Evolutionary conservation across 2,329 filamentous ascomycete species (phyloP), one percentile per base, ranked within the genome.

Genomic region (Paraphaeosphaeria sporulosa): DNA sequence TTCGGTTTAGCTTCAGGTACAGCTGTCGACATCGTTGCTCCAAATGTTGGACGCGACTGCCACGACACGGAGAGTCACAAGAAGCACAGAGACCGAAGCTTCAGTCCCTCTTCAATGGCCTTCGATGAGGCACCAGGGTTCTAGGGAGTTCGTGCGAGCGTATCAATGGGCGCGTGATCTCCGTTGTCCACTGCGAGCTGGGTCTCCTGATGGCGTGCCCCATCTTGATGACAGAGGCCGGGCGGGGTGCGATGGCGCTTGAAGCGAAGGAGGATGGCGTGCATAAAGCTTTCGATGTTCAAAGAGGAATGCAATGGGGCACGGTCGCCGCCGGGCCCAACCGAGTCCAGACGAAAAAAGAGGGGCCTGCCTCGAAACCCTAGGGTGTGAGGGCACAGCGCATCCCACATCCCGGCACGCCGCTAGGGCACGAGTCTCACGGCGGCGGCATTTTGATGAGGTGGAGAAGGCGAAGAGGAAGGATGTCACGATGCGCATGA

Each of bases 241-340:
- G 68, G 59, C 68, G 63, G 64, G 69, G 69, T 60, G 67, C 48
- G 68, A 71, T 68, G 71, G 73, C 71, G 73, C 70, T 65, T 71
- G 69, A 71, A 73, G 71, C 71, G 68, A 73, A 72, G 66, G 61
- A 73, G 71, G 63, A 74, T 74, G 70, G 75, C 73, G 73, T 75
- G 73, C 74, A 75, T 71, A 61, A 71, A 64, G 68, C 64, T 67
- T 70, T 56, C 65, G 64, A 70, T 64, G 55, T 63, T 72, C 49
- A 66, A 66, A 65, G 66, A 66, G 59, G 51, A 67, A 69, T 52
- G 64, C 65, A 58, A 61, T 64, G 64, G 63, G 57, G 30, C 60
- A 65, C 49, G 49, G 49, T 52, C 52, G 38, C 42, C 59, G 21
- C 34, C 62, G 67, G 68, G 64, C 64, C 65, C 66, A 70, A 67